Percentiles rank a stretch among this genome's conserved stretches.
Evolutionary conservation across 2,329 filamentous ascomycete species (phyloP).

Genomic region (Celoporthe dispersa): DNA sequence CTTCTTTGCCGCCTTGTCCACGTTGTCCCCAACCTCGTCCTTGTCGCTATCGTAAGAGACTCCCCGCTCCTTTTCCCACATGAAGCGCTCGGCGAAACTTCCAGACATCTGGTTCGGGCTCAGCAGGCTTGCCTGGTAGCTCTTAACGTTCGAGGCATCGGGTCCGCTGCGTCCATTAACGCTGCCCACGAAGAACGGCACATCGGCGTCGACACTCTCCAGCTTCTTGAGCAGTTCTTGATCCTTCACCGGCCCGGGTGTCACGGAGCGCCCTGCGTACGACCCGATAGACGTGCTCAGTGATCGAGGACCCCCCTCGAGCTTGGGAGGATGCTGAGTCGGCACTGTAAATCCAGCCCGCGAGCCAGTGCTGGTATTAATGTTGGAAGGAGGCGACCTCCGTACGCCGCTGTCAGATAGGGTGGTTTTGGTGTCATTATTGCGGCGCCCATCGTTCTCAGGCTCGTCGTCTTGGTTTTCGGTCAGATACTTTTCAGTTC

Average conservation of each 20-base stretch:
- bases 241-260: conserved; percentile 29
- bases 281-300: conserved; percentile 40
- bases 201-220: conserved; percentile 40
- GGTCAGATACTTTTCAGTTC: conserved; percentile 20
- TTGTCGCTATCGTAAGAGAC: conserved; percentile 25
- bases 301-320: conserved; percentile 30
- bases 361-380: conserved; percentile 8
- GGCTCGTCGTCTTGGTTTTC: conserved; percentile 8
- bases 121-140: conserved; percentile 36
- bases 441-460: not conserved
- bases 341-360: conserved; percentile 13
- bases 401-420: not conserved
- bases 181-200: conserved; percentile 48
- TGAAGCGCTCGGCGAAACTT: conserved; percentile 39
- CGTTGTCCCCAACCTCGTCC: conserved; percentile 14
- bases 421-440: not conserved
- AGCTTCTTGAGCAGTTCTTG: conserved; percentile 37
- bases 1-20: conserved; percentile 6
- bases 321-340: conserved; percentile 20
- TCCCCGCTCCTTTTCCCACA: conserved; percentile 25
- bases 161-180: conserved; percentile 39
- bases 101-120: conserved; percentile 30
- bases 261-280: conserved; percentile 45
- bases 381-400: conserved; percentile 20
- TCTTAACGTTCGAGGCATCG: conserved; percentile 37